These are phyloP conservation scores for Trebouxia gelatinosa DNA, from an alignment of 163 green algal genomes.

Conservation along the genomic window DNA sequence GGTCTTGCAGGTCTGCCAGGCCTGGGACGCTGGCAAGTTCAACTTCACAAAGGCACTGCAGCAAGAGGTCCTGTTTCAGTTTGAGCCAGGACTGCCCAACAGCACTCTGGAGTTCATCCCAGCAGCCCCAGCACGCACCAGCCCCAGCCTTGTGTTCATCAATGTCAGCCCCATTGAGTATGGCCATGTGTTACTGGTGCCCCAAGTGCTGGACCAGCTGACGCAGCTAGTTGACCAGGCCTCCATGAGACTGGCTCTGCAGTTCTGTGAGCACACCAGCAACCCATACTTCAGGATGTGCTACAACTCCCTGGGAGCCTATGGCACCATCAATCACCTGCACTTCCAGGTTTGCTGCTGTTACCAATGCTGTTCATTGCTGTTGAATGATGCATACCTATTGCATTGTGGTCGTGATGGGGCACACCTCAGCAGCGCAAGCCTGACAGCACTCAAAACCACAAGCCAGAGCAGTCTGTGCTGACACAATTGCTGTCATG, in stretches of 20 bases:
- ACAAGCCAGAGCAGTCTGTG: background rate
- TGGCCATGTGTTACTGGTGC: constrained; percentile 97
- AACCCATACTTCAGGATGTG: constrained; percentile 93
- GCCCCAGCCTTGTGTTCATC: constrained; percentile 91
- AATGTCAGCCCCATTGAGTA: constrained; percentile 99
- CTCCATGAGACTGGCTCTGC: constrained; percentile 81
- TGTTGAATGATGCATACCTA: background rate
- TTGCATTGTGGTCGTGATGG: too few relatives aligned
- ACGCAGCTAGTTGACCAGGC: constrained; percentile 55
- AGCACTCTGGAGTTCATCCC: constrained; percentile 1
- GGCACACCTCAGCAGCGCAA: too few relatives aligned
- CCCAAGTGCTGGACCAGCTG: constrained; percentile 40
- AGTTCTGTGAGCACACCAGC: constrained; percentile 83
- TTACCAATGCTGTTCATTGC: background rate
- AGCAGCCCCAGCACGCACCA: background rate
- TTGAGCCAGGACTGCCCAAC: constrained; percentile 53
- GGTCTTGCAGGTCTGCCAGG: constrained; percentile 72
- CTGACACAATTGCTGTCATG: too few relatives aligned
- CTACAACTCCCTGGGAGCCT: constrained; percentile 98
- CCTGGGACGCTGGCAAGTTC: constrained; percentile 94
- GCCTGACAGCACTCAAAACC: background rate
- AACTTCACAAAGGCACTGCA: constrained; percentile 96
- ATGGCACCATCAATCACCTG: constrained; percentile 99
- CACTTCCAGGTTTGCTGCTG: constrained; percentile 87
- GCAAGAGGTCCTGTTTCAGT: constrained; percentile 91